These are phyloP conservation scores for Leavenworthia alabamica DNA, from an alignment of 345 rosid genomes.

Conservation along the genomic window DNA sequence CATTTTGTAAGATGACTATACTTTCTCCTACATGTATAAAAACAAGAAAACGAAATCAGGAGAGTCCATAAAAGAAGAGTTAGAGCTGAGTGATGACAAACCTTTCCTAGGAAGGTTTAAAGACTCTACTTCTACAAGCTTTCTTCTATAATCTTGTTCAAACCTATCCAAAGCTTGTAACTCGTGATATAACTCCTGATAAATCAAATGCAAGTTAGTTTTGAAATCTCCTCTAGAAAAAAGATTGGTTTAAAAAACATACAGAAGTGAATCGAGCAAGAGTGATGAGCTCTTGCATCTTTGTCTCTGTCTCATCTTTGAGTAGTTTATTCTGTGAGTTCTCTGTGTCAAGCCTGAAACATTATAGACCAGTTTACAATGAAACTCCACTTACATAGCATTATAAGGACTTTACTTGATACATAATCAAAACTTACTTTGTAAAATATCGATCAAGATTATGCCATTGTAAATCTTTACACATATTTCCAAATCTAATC, in stretches of 20 bases:
- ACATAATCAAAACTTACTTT: slow-evolving; percentile 38
- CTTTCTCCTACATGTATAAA: slow-evolving; percentile 50
- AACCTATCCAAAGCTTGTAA: slow-evolving; percentile 58
- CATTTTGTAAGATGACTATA: slow-evolving; percentile 50
- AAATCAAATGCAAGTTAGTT: slow-evolving; percentile 1
- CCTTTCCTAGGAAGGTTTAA: slow-evolving; percentile 50
- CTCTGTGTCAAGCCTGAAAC: slow-evolving; percentile 58
- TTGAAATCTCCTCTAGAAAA: background rate
- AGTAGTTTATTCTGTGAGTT: slow-evolving; percentile 31
- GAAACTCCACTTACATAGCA: slow-evolving; percentile 21
- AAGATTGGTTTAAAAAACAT: slow-evolving; percentile 26
- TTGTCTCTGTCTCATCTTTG: slow-evolving; percentile 56
- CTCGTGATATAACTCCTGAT: slow-evolving; percentile 75
- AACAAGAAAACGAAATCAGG: background rate
- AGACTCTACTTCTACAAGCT: slow-evolving; percentile 49
- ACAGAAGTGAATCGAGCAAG: slow-evolving; percentile 81
- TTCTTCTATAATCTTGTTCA: slow-evolving; percentile 50
- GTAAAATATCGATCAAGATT: slow-evolving; percentile 64
- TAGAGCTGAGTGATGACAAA: slow-evolving; percentile 20
- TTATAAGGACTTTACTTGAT: background rate
- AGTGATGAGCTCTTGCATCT: slow-evolving; percentile 58
- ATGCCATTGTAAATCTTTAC: slow-evolving; percentile 90
- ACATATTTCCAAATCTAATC: slow-evolving; percentile 74
- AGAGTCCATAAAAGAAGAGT: background rate
- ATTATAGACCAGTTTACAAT: slow-evolving; percentile 26